Base-by-base conservation (phyloP, 148 eudicot species). In the Chenopodium formosanum region DNA sequence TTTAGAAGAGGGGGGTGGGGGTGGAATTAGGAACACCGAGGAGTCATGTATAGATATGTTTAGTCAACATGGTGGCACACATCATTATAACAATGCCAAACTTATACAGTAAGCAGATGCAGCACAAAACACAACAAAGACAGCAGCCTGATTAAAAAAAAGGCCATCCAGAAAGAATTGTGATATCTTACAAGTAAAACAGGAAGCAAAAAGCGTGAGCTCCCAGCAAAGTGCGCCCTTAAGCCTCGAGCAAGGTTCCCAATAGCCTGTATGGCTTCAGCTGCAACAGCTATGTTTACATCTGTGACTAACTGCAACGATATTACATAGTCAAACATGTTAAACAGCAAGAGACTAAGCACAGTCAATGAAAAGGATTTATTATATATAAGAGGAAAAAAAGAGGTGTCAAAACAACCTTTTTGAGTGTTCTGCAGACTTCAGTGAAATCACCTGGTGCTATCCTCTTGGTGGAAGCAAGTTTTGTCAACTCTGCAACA, bases 401-500 rank as follows among this genome's bases (percentile, higher is more conserved):
- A 74, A 31, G 29, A 23, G 23, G 60, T 62, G 80, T 34, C 64
- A 29, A 32, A 52, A 29, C 29, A 76, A 97, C 99, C 98, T 97
- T 97, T 86, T 97, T 97, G 14, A 97, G 90, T 40, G 91, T 94
- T 62, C 99, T 91, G 77, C 95, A 92, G 63, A 97, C 90, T 89
- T 97, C 99, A 27, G 95, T 89, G 70, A 97, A 97, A 89, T 97
- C 99, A 69, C 99, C 99, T 63, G 98, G 97, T 80, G 99, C 97
- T 69, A 97, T 97, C 82, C 82, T 92, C 84, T 92, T 94, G 9
- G 97, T 97, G 3, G 98, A 97, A 31, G 99, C 98, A 82, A 97
- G 99, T 82, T 94, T 97, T 75, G 99, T 94, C 82, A 97, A 81
- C 86, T 94, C 98, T n/a, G 92, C 95, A 80, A 97, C 99, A 79